phyloP scores from a whole-genome alignment of 2,329 filamentous ascomycete species.

The Monilinia fructigena region DNA sequence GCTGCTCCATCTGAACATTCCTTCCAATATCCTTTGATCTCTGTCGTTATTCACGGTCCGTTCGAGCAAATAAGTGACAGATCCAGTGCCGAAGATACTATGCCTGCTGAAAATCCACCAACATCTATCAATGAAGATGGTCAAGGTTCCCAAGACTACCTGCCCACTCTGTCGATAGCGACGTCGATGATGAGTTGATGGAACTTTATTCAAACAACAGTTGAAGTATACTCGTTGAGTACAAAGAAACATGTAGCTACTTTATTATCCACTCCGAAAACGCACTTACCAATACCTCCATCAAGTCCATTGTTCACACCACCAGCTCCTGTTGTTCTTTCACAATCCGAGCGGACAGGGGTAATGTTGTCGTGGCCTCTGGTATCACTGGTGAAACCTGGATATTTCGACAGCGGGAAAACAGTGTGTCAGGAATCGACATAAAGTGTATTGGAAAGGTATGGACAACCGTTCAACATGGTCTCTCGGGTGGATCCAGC shows the following conservation, averaged over 20 bases:
- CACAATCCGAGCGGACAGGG: slow-evolving; percentile 68
- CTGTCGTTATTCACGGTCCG: slow-evolving; percentile 75
- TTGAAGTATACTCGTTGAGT: slow-evolving; percentile 83
- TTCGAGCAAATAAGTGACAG: slow-evolving; percentile 43
- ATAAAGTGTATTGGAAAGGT: slow-evolving; percentile 62
- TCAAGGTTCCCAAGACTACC: slow-evolving; percentile 41
- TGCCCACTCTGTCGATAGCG: slow-evolving; percentile 40
- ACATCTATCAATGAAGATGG: slow-evolving; percentile 28
- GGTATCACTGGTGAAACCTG: slow-evolving; percentile 85
- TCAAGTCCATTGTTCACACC: slow-evolving; percentile 63
- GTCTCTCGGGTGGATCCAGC: slow-evolving; percentile 44
- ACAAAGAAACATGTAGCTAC: slow-evolving; percentile 71
- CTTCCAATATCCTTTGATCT: slow-evolving; percentile 69
- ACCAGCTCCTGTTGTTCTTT: slow-evolving; percentile 69
- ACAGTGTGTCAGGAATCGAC: not conserved
- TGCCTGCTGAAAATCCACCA: slow-evolving; percentile 31
- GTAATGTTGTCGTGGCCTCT: slow-evolving; percentile 72
- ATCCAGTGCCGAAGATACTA: slow-evolving; percentile 30
- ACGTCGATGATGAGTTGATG: slow-evolving; percentile 41
- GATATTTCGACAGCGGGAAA: slow-evolving; percentile 57
- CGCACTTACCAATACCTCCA: slow-evolving; percentile 57
- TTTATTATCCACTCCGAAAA: slow-evolving; percentile 67
- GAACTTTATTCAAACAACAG: slow-evolving; percentile 77
- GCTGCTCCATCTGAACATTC: slow-evolving; percentile 53
- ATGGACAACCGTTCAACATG: slow-evolving; percentile 81